These are phyloP conservation scores for Trypanosoma cruzi DNA, from an alignment of 208 protist species.

Conservation along the genomic window DNA sequence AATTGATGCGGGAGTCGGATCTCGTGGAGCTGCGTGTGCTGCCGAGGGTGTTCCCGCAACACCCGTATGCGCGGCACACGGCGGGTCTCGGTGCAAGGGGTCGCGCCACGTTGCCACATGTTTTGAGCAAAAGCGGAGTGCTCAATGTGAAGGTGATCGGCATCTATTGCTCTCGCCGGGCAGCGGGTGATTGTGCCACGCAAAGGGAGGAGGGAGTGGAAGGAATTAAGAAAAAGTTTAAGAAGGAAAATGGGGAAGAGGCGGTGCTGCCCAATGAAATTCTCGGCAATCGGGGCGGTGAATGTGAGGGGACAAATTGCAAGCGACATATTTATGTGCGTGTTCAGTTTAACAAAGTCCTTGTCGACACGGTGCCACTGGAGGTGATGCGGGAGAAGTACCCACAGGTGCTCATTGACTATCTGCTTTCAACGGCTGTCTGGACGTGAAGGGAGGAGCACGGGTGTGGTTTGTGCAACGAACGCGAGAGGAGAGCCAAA, in stretches of 20 bases:
- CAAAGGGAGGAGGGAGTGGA: neutral
- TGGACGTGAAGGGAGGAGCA: slow-evolving; percentile 39
- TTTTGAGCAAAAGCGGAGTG: neutral
- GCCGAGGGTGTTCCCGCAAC: slow-evolving; percentile 28
- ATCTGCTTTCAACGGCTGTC: slow-evolving; percentile 64
- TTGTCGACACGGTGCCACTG: slow-evolving; percentile 64
- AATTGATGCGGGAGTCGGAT: slow-evolving; percentile 21
- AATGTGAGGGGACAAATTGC: neutral
- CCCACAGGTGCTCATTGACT: slow-evolving; percentile 82
- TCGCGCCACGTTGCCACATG: neutral
- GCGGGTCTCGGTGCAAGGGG: slow-evolving; percentile 19
- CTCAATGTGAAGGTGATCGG: slow-evolving; percentile 27
- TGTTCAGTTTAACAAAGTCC: slow-evolving; percentile 62
- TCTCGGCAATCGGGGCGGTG: neutral
- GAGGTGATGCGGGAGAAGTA: slow-evolving; percentile 76
- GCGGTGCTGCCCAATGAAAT: neutral
- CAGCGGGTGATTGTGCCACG: neutral
- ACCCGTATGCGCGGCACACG: slow-evolving; percentile 27
- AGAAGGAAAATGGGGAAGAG: neutral
- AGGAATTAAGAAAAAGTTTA: neutral
- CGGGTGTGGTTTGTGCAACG: neutral
- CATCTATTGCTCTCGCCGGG: slow-evolving; percentile 28
- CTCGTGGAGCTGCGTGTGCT: slow-evolving; percentile 20
- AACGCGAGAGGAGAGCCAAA: neutral
- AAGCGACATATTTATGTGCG: slow-evolving; percentile 67